Percentiles rank a stretch among this genome's conserved stretches.
phyloP scores from a whole-genome alignment of 805 yeast genomes.

The Starmerella riodocensis region DNA sequence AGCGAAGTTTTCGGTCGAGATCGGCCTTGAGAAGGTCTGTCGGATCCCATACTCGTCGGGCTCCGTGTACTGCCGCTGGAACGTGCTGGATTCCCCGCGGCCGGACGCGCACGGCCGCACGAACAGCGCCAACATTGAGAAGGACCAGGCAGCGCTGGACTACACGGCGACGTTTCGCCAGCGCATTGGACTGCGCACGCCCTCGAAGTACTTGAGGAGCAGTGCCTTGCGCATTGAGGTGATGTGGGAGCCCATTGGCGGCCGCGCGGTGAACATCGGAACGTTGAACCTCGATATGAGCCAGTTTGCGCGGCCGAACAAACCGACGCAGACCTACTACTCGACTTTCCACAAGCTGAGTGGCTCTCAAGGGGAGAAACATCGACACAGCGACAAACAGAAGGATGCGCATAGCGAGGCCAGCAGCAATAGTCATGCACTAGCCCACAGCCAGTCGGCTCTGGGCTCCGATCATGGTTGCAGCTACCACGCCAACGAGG shows the following conservation, averaged over 20 bases:
- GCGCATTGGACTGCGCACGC: constrained; percentile 30
- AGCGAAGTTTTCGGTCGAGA: constrained; percentile 48
- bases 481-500: not conserved
- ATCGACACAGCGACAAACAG: not conserved
- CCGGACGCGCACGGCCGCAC: constrained; percentile 39
- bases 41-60: constrained; percentile 77
- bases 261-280: constrained; percentile 46
- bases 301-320: constrained; percentile 39
- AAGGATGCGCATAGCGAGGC: not conserved
- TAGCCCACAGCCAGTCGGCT: not conserved
- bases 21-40: constrained; percentile 55
- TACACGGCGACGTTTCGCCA: constrained; percentile 31
- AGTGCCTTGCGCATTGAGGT: constrained; percentile 34
- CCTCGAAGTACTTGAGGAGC: constrained; percentile 29
- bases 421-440: constrained; percentile 3
- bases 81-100: constrained; percentile 38
- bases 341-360: no score
- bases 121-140: constrained; percentile 32
- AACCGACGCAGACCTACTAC: not conserved
- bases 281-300: constrained; percentile 51
- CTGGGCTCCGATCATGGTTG: not conserved
- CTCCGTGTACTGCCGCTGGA: constrained; percentile 50
- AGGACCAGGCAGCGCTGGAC: constrained; percentile 43
- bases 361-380: no score
- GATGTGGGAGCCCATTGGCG: constrained; percentile 31